Percentiles rank a stretch among this genome's conserved stretches.
Conservation (phyloP, 176 grass and related monocot species). For the Saccharum officinarum region DNA sequence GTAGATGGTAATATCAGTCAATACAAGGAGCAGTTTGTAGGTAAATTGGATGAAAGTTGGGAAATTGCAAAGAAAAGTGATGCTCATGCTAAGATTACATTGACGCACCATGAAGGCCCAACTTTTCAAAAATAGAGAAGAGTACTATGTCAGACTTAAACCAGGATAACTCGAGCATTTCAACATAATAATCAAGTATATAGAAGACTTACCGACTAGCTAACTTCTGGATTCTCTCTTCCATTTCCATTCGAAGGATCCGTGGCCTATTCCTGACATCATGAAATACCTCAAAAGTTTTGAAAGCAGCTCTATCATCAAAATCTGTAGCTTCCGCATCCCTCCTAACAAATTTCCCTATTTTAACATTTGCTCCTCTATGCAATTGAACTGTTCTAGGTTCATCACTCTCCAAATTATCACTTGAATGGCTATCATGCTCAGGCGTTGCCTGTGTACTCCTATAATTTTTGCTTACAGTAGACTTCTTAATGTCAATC, state of each 20-base stretch:
- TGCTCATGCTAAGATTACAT: slow-evolving; percentile 14
- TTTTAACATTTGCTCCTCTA: slow-evolving; percentile 32
- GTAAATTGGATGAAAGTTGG: background rate
- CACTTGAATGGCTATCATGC: slow-evolving; percentile 22
- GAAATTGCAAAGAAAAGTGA: background rate
- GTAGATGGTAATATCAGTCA: slow-evolving; percentile 9
- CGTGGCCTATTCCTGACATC: slow-evolving; percentile 88
- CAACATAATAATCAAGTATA: slow-evolving; percentile 22
- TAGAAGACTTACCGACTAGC: slow-evolving; percentile 65
- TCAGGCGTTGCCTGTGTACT: background rate
- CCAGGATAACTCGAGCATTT: background rate
- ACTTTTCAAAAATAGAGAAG: slow-evolving; percentile 3
- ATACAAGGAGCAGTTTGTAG: slow-evolving; percentile 22
- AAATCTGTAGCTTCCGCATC: slow-evolving; percentile 28
- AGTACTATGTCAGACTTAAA: slow-evolving; percentile 11
- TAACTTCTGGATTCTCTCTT: slow-evolving; percentile 89
- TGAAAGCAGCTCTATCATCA: slow-evolving; percentile 92
- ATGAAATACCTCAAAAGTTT: slow-evolving; percentile 79
- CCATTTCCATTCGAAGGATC: slow-evolving; percentile 89
- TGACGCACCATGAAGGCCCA: background rate
- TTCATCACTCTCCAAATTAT: slow-evolving; percentile 21
- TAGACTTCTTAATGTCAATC: slow-evolving; percentile 25
- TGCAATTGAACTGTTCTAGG: slow-evolving; percentile 30
- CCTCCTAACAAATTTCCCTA: slow-evolving; percentile 32
- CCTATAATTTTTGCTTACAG: slow-evolving; percentile 30